These are phyloP conservation scores for Ophiostoma sp. DNA, from an alignment of 2,329 filamentous ascomycete genomes.

Conservation along the genomic window DNA sequence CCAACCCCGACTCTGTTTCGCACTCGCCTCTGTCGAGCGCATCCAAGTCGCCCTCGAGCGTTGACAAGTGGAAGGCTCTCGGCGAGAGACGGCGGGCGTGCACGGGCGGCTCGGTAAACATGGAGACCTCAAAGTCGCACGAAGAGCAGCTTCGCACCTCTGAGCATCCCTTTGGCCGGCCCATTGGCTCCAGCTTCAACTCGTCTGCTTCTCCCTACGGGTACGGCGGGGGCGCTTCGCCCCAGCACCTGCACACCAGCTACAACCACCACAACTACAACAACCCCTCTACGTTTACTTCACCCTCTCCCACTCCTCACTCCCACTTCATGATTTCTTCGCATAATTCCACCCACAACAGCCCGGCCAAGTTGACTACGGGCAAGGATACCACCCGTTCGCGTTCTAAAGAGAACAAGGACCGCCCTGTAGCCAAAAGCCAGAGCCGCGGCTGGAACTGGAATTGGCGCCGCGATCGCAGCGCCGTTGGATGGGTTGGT, in stretches of 20 bases:
- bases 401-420: conserved; percentile 38
- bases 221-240: background rate
- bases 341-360: conserved; percentile 11
- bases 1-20: conserved; percentile 31
- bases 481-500: conserved; percentile 87
- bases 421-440: conserved; percentile 53
- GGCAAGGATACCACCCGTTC: conserved; percentile 37
- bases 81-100: conserved; percentile 75
- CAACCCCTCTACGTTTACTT: conserved; percentile 28
- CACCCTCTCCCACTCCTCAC: conserved; percentile 28
- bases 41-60: conserved; percentile 47
- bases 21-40: conserved; percentile 17
- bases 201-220: conserved; percentile 2
- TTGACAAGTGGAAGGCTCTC: conserved; percentile 87
- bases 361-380: conserved; percentile 37
- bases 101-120: conserved; percentile 43
- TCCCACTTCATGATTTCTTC: conserved; percentile 31
- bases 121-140: conserved; percentile 41
- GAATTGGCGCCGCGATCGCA: conserved; percentile 58
- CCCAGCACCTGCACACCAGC: conserved; percentile 24
- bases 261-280: conserved; percentile 17
- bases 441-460: conserved; percentile 56
- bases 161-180: conserved; percentile 41
- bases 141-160: conserved; percentile 40
- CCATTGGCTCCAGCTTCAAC: conserved; percentile 37